Percentiles rank a stretch among this genome's conserved stretches.
phyloP scores from a whole-genome alignment of 768 basidiomycete species.

The Hericium alpestre region DNA sequence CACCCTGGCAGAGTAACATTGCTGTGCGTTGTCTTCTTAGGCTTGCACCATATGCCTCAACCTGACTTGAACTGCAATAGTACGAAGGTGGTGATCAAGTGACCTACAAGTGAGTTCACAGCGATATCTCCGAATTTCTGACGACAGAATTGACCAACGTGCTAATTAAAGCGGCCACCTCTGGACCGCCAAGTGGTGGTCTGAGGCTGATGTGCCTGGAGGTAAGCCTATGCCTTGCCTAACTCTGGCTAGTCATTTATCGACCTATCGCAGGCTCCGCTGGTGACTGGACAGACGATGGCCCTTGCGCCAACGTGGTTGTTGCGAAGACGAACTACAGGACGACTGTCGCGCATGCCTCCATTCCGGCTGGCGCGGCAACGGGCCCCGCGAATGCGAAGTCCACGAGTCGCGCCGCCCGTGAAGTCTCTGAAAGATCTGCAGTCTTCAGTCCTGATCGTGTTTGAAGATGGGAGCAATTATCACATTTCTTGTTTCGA shows the following conservation, averaged over 20 bases:
- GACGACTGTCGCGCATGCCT: background rate
- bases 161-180: slow-evolving; percentile 30
- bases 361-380: background rate
- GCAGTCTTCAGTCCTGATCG: background rate
- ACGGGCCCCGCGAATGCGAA: background rate
- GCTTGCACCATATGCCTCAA: no score
- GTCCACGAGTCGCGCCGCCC: background rate
- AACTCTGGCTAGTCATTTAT: background rate
- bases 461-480: background rate
- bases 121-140: background rate
- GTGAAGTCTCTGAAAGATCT: background rate
- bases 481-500: no score
- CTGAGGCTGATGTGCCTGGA: slow-evolving; percentile 26
- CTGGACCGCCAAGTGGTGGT: slow-evolving; percentile 44
- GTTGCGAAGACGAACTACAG: slow-evolving; percentile 3
- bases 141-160: background rate
- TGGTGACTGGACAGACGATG: slow-evolving; percentile 26
- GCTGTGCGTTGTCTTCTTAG: slow-evolving; percentile 28
- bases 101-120: slow-evolving; percentile 27
- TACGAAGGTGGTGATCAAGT: slow-evolving; percentile 33
- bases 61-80: slow-evolving; percentile 15
- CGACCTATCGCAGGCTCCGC: slow-evolving; percentile 5
- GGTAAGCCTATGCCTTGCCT: slow-evolving; percentile 14
- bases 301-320: slow-evolving; percentile 17
- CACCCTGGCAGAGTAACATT: slow-evolving; percentile 28